Percentiles rank a stretch among this genome's conserved stretches.
These are phyloP conservation scores for Gracilariopsis chorda DNA, from an alignment of 23 red algal species.

Conservation along the genomic window DNA sequence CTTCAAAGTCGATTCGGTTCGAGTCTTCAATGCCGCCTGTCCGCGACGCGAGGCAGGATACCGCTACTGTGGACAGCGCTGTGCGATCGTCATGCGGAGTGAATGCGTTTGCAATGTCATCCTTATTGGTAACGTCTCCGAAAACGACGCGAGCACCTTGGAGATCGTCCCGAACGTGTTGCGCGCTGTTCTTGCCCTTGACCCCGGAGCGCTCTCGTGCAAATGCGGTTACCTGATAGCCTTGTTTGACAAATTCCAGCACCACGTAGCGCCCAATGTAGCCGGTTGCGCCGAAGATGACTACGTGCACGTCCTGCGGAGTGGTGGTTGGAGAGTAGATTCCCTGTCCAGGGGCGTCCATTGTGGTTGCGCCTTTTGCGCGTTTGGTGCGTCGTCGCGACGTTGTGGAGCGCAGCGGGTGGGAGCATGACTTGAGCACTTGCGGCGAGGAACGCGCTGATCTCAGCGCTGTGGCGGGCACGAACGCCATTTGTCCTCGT, in stretches of 20 bases:
- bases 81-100: not conserved
- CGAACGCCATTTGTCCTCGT: no score
- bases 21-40: constrained; percentile 75
- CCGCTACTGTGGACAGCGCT: constrained; percentile 41
- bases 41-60: constrained; percentile 70
- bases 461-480: no score
- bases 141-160: constrained; percentile 34
- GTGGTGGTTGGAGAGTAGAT: constrained; percentile 48
- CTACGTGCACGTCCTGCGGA: constrained; percentile 19
- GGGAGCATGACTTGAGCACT: no score
- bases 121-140: constrained; percentile 49
- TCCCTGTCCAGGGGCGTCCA: constrained; percentile 46
- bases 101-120: constrained; percentile 42
- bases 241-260: constrained; percentile 44
- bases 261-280: constrained; percentile 75
- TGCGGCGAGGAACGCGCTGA: no score
- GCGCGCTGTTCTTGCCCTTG: not conserved
- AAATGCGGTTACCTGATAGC: constrained; percentile 72
- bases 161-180: constrained; percentile 1
- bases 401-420: no score
- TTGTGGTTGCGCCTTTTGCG: not conserved
- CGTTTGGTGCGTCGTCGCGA: no score
- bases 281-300: constrained; percentile 76
- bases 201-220: constrained; percentile 44
- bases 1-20: constrained; percentile 54